phyloP scores from a whole-genome alignment of 2,329 filamentous ascomycete genomes.

The Byssothecium circinans region DNA sequence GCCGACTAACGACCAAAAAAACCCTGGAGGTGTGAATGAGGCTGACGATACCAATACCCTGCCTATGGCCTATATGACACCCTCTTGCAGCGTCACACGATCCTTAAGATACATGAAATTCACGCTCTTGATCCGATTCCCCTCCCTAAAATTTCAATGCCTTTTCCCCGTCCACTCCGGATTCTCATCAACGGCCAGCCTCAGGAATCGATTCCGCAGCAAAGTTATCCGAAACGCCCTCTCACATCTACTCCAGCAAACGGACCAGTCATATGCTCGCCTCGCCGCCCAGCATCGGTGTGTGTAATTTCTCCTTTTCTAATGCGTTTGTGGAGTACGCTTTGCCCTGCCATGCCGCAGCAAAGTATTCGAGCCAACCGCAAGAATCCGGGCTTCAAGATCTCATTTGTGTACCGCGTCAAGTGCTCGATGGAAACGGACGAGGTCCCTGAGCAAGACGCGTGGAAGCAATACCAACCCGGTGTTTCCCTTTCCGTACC shows the following conservation, averaged over 20 bases:
- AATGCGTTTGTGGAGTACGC: constrained; percentile 43
- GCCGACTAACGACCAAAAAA: too few species aligned
- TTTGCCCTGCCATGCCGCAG: constrained; percentile 37
- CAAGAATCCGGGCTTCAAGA: constrained; percentile 51
- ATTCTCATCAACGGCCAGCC: constrained; percentile 43
- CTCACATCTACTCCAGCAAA: constrained; percentile 17
- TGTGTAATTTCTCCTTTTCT: constrained; percentile 22
- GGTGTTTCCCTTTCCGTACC: constrained; percentile 49
- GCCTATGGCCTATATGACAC: neutral
- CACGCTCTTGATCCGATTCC: constrained; percentile 10
- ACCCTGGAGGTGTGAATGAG: too few species aligned
- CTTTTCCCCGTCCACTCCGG: constrained; percentile 19
- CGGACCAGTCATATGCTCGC: constrained; percentile 28
- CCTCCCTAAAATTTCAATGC: constrained; percentile 15
- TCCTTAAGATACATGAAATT: constrained; percentile 18
- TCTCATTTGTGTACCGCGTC: constrained; percentile 43
- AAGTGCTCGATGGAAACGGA: constrained; percentile 46
- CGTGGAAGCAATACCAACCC: constrained; percentile 53
- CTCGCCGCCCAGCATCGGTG: constrained; percentile 43
- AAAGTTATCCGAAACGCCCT: constrained; percentile 24
- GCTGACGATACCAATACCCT: too few species aligned
- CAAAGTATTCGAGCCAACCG: constrained; percentile 47
- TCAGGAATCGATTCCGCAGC: constrained; percentile 40
- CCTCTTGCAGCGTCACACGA: constrained; percentile 11
- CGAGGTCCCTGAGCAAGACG: constrained; percentile 45